Percentiles rank a stretch among this genome's conserved stretches.
Conservation (phyloP, 2,329 filamentous ascomycete genomes). For the Pseudogymnoascus sp. region DNA sequence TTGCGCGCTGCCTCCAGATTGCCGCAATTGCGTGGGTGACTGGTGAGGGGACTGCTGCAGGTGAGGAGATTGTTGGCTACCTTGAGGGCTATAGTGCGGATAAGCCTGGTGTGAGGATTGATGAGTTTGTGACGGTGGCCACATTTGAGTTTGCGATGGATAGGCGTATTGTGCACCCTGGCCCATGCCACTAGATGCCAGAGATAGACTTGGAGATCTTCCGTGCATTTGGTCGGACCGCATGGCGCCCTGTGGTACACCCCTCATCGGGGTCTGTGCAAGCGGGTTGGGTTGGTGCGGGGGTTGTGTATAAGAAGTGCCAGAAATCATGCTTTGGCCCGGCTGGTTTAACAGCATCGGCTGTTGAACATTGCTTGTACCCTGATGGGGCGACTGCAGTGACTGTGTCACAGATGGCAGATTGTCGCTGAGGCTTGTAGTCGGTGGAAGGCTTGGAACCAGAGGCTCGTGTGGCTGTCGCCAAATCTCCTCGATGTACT, state of each 20-base stretch:
- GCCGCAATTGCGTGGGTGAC: constrained; percentile 53
- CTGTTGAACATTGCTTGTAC: constrained; percentile 48
- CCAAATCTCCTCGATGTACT: constrained; percentile 78
- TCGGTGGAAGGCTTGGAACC: constrained; percentile 35
- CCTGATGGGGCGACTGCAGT: constrained; percentile 51
- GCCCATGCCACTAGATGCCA: constrained; percentile 47
- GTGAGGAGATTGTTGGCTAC: constrained; percentile 30
- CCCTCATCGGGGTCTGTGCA: constrained; percentile 65
- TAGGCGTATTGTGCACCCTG: constrained; percentile 53
- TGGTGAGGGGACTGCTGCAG: constrained; percentile 44
- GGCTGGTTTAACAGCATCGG: constrained; percentile 39
- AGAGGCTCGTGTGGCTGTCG: constrained; percentile 74
- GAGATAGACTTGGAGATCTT: constrained; percentile 54
- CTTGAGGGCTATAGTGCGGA: constrained; percentile 46
- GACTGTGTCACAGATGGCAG: constrained; percentile 46
- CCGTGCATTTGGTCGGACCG: constrained; percentile 57
- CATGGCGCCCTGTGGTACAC: constrained; percentile 53
- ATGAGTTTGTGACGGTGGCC: constrained; percentile 54
- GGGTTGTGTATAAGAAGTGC: constrained; percentile 61
- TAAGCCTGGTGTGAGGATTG: constrained; percentile 54
- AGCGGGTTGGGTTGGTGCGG: constrained; percentile 66
- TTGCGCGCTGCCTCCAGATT: constrained; percentile 45
- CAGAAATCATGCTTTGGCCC: constrained; percentile 37
- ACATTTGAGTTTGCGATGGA: constrained; percentile 53
- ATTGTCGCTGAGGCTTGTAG: constrained; percentile 34